These are phyloP conservation scores for Yamadazyma trypodendri DNA, from an alignment of 1,139 yeast species.

Conservation along the genomic window DNA sequence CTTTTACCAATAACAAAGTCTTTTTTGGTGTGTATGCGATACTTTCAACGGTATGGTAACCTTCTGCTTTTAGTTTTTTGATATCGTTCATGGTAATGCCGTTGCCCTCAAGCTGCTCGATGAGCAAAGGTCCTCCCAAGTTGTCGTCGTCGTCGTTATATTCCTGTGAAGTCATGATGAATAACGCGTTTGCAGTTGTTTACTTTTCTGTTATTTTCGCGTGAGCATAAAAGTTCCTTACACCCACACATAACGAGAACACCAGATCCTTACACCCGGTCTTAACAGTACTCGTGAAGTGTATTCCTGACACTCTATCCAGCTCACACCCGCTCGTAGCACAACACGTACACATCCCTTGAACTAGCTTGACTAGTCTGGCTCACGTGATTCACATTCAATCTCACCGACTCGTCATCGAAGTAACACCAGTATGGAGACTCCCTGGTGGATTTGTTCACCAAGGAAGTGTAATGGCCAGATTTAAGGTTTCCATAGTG, in stretches of 20 bases:
- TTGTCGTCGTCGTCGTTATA: slow-evolving; percentile 35
- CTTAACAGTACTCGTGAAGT: too few species aligned
- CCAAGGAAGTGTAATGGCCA: slow-evolving; percentile 73
- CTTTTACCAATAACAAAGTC: slow-evolving; percentile 73
- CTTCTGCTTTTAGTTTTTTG: slow-evolving; percentile 76
- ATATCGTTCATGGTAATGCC: slow-evolving; percentile 84
- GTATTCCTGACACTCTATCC: neutral
- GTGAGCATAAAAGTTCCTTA: slow-evolving; percentile 1
- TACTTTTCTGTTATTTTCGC: too few species aligned
- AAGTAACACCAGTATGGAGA: slow-evolving; percentile 59
- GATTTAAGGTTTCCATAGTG: slow-evolving; percentile 70
- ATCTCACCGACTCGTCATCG: slow-evolving; percentile 65
- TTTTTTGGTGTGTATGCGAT: slow-evolving; percentile 89
- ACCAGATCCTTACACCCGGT: too few species aligned
- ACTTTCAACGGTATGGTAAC: slow-evolving; percentile 86
- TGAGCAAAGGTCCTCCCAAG: slow-evolving; percentile 42
- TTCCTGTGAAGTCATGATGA: slow-evolving; percentile 13
- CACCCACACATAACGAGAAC: neutral
- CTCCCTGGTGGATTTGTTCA: slow-evolving; percentile 47
- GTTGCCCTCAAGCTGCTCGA: slow-evolving; percentile 65
- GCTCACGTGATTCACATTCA: slow-evolving; percentile 48
- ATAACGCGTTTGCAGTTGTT: slow-evolving; percentile 3
- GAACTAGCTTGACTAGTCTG: slow-evolving; percentile 43
- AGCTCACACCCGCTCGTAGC: slow-evolving; percentile 53
- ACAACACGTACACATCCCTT: slow-evolving; percentile 70